Evolutionary conservation across 345 rosid genomes (phyloP).

Genomic region (Salix koriyanagi): DNA sequence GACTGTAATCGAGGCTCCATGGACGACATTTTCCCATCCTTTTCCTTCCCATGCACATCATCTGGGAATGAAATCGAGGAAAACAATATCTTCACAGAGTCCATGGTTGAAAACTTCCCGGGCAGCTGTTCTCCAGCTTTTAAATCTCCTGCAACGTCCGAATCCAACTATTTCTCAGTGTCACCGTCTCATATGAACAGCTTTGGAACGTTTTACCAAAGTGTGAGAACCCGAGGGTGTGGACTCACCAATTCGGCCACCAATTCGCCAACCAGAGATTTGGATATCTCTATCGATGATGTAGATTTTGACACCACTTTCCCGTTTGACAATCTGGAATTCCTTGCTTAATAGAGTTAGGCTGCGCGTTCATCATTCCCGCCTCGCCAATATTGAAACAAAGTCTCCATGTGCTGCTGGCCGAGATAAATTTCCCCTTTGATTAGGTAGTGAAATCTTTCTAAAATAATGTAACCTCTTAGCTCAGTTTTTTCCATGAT

Average conservation of each 20-base stretch:
- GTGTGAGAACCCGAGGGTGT: conserved; percentile 37
- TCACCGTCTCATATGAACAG: conserved; percentile 21
- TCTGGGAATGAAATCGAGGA: conserved; percentile 20
- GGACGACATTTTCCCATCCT: conserved; percentile 29
- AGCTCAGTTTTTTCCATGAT: not conserved
- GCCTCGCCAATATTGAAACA: not conserved
- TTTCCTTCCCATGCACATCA: conserved; percentile 17
- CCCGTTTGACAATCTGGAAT: conserved; percentile 31
- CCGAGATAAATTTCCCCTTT: not conserved
- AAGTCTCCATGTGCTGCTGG: not conserved
- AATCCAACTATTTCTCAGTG: conserved; percentile 42
- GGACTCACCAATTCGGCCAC: conserved; percentile 36
- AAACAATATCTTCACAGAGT: conserved; percentile 1
- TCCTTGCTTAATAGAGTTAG: conserved; percentile 13
- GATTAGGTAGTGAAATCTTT: not conserved
- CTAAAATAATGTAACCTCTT: not conserved
- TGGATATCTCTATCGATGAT: conserved; percentile 23
- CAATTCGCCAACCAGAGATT: conserved; percentile 38
- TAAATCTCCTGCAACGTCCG: conserved; percentile 39
- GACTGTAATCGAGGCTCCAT: conserved; percentile 9
- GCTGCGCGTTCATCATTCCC: not conserved
- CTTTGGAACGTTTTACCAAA: conserved; percentile 18
- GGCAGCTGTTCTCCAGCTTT: conserved; percentile 29
- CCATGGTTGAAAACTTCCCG: conserved; percentile 23
- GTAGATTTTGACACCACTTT: conserved; percentile 21